Evolutionary conservation across 768 basidiomycete genomes (phyloP).

Genomic region (Suillus brevipes): DNA sequence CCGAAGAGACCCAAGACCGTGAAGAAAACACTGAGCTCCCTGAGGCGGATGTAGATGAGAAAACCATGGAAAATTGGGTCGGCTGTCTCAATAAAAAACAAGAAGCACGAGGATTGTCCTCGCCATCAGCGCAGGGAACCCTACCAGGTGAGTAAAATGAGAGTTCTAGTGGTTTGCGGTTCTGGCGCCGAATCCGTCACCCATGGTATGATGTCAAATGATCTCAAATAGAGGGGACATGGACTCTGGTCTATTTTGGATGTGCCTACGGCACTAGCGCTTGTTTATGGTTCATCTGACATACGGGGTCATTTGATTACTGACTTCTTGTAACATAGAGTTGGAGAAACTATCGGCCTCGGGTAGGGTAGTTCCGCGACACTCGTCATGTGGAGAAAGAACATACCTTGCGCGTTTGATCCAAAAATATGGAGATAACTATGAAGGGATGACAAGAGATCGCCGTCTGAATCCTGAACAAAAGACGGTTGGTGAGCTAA

Average conservation of each 20-base stretch:
- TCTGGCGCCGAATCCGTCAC: neutral
- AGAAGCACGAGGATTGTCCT: neutral
- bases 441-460: constrained; percentile 78
- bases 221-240: neutral
- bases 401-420: constrained; percentile 67
- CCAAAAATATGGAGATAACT: constrained; percentile 67
- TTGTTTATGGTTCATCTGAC: neutral
- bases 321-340: constrained; percentile 39
- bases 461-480: constrained; percentile 79
- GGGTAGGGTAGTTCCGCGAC: constrained; percentile 50
- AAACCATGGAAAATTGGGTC: constrained; percentile 42
- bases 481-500: constrained; percentile 78
- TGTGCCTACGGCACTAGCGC: constrained; percentile 4
- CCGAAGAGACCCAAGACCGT: constrained; percentile 33
- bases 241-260: neutral
- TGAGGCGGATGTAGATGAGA: constrained; percentile 34
- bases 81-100: neutral
- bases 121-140: neutral
- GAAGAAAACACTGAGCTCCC: neutral
- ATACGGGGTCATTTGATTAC: neutral
- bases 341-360: constrained; percentile 63
- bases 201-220: too few species aligned
- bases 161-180: neutral
- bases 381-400: constrained; percentile 69
- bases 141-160: constrained; percentile 3